Base-by-base conservation (phyloP, 139 green algal genomes). In the Tetraselmis chui region DNA sequence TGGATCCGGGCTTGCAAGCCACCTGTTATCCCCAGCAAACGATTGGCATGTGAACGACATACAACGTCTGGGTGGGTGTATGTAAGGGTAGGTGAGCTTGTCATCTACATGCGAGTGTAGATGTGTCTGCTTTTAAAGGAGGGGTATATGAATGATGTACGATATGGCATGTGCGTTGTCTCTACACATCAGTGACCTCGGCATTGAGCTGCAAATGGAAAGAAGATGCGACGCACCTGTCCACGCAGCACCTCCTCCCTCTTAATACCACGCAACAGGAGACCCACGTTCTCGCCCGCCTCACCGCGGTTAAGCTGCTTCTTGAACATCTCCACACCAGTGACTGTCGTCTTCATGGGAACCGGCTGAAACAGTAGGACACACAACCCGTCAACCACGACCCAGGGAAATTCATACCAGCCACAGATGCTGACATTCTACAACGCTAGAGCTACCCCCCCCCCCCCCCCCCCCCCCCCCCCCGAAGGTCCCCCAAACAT, bases 261-360 rank as follows among this genome's bases (percentile, higher is more conserved):
- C 92, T 99, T 99, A 76, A 99, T 83, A 31, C 96, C 94, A 29
- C 96, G 90, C 84, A 99, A 89, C 79, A 99, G 90, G 85, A 99
- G 92, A 0, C 96, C 96, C 32, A 97, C 94, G 83, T 99, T 99
- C 84, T 99, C 96, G 1, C 96, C 96, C 30, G 96, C 96, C 89
- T 98, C 91, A 22, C 96, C 96, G 88, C 93, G 87, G 84, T 92
- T 92, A 29, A 99, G 85, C 28, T 59, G 83, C 89, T 99, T 99
- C 90, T 99, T 99, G 90, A 99, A 99, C 96, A 99, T 99, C 90
- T 99, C 94, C 78, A 98, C 92, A 82, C 92, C 95, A 0, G 96
- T 99, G 0, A 98, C 94, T 1, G 88, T 98, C 11, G 90, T 95
- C 89, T 97, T 97, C 59, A 86, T 89, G 59, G 79, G 84, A 1